phyloP scores from a whole-genome alignment of 768 basidiomycete genomes.

The Pisolithus sp. region DNA sequence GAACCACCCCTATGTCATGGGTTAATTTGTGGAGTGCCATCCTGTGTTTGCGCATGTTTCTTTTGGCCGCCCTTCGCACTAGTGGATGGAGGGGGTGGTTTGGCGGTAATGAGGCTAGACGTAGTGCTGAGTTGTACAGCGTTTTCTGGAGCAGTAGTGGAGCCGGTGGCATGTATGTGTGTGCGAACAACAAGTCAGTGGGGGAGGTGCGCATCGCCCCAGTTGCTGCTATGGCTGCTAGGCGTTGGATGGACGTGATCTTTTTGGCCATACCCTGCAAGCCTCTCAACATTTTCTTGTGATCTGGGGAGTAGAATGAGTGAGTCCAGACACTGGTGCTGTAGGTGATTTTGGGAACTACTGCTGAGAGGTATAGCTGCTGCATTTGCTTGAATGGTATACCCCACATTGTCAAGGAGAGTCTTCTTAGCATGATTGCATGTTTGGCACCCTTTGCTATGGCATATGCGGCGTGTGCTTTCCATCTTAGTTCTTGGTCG shows the following conservation, averaged over 20 bases:
- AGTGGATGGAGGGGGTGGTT: constrained; percentile 1
- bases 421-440: neutral
- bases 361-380: neutral
- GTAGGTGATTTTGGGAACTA: constrained; percentile 10
- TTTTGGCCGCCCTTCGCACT: neutral
- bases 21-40: no score
- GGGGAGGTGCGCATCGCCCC: constrained; percentile 10
- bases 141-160: neutral
- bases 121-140: neutral
- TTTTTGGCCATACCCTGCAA: neutral
- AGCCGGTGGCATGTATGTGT: constrained; percentile 17
- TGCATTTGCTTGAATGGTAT: neutral
- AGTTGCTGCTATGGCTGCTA: constrained; percentile 1
- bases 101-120: neutral
- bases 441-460: neutral
- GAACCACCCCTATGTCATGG: no score
- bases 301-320: neutral
- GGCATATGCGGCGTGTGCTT: neutral
- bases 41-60: neutral
- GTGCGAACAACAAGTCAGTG: constrained; percentile 14
- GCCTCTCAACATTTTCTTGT: neutral
- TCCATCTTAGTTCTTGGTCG: constrained; percentile 1
- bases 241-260: neutral
- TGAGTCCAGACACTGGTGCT: constrained; percentile 8
- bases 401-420: neutral